A percentile compares a stretch with the other conserved stretches of the same genome.
These are phyloP conservation scores for Elsinoe necatrix DNA, from an alignment of 2,329 filamentous ascomycete species.

Conservation along the genomic window DNA sequence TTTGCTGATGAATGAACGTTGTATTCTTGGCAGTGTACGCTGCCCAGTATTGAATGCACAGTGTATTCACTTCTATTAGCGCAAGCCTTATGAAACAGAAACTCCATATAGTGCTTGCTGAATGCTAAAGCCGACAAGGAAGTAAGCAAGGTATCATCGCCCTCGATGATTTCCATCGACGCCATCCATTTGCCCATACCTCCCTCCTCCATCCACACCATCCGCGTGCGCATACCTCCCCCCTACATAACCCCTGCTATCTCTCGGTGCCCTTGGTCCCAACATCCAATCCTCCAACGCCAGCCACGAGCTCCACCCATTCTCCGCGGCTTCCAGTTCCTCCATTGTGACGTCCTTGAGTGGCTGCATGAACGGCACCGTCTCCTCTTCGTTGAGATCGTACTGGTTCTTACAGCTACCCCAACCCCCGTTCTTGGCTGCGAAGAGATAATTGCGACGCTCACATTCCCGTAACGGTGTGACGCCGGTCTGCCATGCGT, in stretches of 20 bases:
- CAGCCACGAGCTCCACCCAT: slow-evolving; percentile 86
- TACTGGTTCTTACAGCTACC: slow-evolving; percentile 81
- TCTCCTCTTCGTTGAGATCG: slow-evolving; percentile 68
- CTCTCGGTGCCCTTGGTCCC: slow-evolving; percentile 62
- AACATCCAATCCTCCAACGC: slow-evolving; percentile 99
- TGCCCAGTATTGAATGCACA: too few relatives aligned
- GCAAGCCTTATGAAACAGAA: too few relatives aligned
- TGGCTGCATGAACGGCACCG: slow-evolving; percentile 76
- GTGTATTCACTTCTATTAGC: too few relatives aligned
- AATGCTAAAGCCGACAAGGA: neutral
- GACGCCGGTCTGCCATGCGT: slow-evolving; percentile 75
- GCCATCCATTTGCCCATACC: too few relatives aligned
- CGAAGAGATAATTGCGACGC: slow-evolving; percentile 87
- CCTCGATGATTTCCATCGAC: neutral
- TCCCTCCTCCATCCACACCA: neutral
- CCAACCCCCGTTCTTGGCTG: slow-evolving; percentile 88
- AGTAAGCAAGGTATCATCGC: neutral
- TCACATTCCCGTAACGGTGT: slow-evolving; percentile 80
- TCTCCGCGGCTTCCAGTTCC: slow-evolving; percentile 76
- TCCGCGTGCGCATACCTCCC: neutral
- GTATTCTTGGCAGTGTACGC: too few relatives aligned
- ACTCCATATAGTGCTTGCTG: slow-evolving; percentile 1
- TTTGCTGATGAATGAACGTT: too few relatives aligned
- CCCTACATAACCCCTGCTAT: neutral
- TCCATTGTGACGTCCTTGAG: slow-evolving; percentile 66